Evolutionary conservation across 257 asterid species (phyloP).

Genomic region (Fraxinus americana): DNA sequence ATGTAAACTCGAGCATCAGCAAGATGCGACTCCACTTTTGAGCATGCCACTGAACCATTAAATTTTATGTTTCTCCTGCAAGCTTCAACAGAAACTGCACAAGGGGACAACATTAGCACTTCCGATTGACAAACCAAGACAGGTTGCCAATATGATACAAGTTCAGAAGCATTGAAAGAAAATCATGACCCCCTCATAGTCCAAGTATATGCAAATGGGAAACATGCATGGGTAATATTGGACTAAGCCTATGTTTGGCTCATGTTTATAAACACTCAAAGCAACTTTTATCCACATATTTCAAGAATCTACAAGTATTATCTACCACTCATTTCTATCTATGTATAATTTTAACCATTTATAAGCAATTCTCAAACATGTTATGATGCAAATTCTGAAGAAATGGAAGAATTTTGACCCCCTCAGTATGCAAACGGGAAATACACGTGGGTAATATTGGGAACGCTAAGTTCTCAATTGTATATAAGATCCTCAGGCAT

Average conservation of each 20-base stretch:
- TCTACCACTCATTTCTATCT: no score
- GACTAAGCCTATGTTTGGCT: no score
- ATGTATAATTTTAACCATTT: no score
- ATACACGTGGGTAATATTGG: not conserved
- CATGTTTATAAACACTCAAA: no score
- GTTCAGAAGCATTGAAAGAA: not conserved
- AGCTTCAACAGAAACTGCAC: conserved; percentile 89
- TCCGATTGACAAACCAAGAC: not conserved
- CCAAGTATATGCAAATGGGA: not conserved
- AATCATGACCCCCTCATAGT: not conserved
- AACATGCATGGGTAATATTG: not conserved
- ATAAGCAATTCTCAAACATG: no score
- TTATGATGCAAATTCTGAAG: not conserved
- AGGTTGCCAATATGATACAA: not conserved
- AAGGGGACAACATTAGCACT: conserved; percentile 24
- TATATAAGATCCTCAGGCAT: not conserved
- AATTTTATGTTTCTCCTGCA: conserved; percentile 92
- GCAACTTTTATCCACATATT: no score
- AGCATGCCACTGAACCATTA: conserved; percentile 80
- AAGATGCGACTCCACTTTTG: conserved; percentile 89
- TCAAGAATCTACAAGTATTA: no score
- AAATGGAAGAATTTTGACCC: not conserved
- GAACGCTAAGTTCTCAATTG: not conserved
- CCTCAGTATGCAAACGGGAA: not conserved
- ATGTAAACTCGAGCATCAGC: conserved; percentile 92